Evolutionary conservation across 768 basidiomycete species (phyloP).

Genomic region (Mrakia frigida): DNA sequence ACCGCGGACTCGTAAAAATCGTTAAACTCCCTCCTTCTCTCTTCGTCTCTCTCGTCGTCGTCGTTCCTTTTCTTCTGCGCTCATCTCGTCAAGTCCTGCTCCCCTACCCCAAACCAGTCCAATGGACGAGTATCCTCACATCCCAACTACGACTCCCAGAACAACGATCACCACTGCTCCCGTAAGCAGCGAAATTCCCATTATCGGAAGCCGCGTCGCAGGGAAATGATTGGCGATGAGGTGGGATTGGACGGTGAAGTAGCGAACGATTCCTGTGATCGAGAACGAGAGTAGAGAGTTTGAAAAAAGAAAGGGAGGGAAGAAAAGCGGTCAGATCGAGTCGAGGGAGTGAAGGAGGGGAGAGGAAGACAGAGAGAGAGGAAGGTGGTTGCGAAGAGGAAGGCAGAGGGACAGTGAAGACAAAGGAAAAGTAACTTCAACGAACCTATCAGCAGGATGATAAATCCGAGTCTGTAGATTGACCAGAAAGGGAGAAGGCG

Average conservation of each 20-base stretch:
- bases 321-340: background rate
- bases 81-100: no score
- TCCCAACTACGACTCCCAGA: background rate
- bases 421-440: background rate
- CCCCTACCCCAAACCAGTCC: no score
- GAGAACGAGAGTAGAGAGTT: no score
- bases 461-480: slow-evolving; percentile 12
- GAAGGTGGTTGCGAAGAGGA: background rate
- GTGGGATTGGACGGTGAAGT: slow-evolving; percentile 12
- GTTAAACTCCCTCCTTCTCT: no score
- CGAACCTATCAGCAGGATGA: slow-evolving; percentile 34
- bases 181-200: slow-evolving; percentile 7
- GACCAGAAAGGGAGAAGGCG: background rate
- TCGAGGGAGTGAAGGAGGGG: background rate
- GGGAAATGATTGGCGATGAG: slow-evolving; percentile 19
- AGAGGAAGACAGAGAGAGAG: background rate
- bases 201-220: slow-evolving; percentile 16
- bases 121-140: no score
- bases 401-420: background rate
- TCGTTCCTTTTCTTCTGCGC: no score
- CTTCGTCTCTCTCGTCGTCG: no score
- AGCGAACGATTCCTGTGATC: slow-evolving; percentile 13
- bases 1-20: no score
- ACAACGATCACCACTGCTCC: slow-evolving; percentile 21
- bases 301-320: background rate